Evolutionary conservation across 768 basidiomycete genomes (phyloP).

Genomic region (Mycena albidolilacea): DNA sequence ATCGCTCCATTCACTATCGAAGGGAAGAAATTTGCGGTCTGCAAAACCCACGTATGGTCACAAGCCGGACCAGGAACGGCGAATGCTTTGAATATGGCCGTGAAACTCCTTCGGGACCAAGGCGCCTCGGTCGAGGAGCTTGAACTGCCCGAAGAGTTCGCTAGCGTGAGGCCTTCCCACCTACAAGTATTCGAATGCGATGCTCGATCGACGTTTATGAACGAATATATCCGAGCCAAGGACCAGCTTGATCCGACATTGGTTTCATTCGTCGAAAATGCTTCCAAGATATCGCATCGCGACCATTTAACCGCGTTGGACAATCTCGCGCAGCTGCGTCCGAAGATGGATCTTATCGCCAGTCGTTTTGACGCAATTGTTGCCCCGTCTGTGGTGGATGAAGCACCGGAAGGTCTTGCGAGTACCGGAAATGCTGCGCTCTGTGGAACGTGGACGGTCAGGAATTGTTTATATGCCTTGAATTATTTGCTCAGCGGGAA

Average conservation of each 20-base stretch:
- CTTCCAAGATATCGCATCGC: constrained; percentile 12
- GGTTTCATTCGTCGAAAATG: constrained; percentile 36
- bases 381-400: constrained; percentile 34
- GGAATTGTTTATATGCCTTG: not conserved
- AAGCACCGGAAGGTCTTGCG: constrained; percentile 33
- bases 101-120: constrained; percentile 29
- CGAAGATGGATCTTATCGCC: constrained; percentile 35
- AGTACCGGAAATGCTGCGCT: constrained; percentile 34
- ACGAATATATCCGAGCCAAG: constrained; percentile 35
- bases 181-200: constrained; percentile 27
- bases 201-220: constrained; percentile 27
- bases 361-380: constrained; percentile 34
- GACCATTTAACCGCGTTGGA: constrained; percentile 36
- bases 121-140: constrained; percentile 39
- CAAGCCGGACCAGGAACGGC: constrained; percentile 35
- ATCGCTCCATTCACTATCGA: constrained; percentile 16
- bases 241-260: constrained; percentile 31
- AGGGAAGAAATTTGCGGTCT: constrained; percentile 35
- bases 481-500: not conserved
- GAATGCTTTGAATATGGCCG: constrained; percentile 31
- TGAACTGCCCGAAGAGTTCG: constrained; percentile 37
- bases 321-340: constrained; percentile 35
- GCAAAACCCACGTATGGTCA: constrained; percentile 39
- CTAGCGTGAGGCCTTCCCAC: constrained; percentile 15
- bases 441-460: constrained; percentile 40